Base-by-base conservation (phyloP, 805 yeast genomes). In the Wickerhamiella sergipiensis region DNA sequence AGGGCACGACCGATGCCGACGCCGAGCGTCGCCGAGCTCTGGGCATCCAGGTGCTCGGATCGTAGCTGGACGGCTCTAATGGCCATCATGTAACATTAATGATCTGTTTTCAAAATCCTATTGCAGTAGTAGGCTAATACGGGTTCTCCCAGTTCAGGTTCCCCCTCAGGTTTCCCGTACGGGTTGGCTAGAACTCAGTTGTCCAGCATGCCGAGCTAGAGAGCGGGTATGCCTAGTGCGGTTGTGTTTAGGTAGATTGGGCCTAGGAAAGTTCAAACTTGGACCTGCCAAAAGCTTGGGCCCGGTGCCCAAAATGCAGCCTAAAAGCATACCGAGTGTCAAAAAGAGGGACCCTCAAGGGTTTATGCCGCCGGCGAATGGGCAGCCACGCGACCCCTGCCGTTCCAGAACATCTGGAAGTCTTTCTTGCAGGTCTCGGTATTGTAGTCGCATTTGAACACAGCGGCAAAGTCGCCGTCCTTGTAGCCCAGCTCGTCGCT, bases 401-500 rank as follows among this genome's bases (percentile, higher is more conserved):
- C 60, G 33, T 49, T 54, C 67, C 67, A 64, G 51, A 46, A 55
- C 48, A 44, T 51, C 45, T 57, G 61, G 56, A 63, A 64, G 38
- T 57, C 61, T 36, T 59, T 59, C 43, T 54, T 53, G 52, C 67
- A 64, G 23, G 52, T 24, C 50, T 59, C 62, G 12, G 56, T 52
- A 10, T 56, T 47, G 47, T 50, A 55, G 53, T 62, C 64, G 46
- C 67, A 63, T 43, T 74, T 77, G 56, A 61, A 49, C 17, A 54
- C 43, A 8, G 56, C 61, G 4, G 61, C 63, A 44, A 67, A 61
- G 54, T 67, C 71, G 45, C 68, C 69, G 17, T 53, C 60, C 33
- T 53, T 53, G 55, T 63, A 67, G 36, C 50, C 55, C 29, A 59
- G 51, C 50, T 61, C 63, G 43, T 55, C 50, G 45, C 49, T 40